Evolutionary conservation across 768 basidiomycete species (phyloP), one percentile per base, ranked within the genome.

Genomic region (Boletus eberwhitei): DNA sequence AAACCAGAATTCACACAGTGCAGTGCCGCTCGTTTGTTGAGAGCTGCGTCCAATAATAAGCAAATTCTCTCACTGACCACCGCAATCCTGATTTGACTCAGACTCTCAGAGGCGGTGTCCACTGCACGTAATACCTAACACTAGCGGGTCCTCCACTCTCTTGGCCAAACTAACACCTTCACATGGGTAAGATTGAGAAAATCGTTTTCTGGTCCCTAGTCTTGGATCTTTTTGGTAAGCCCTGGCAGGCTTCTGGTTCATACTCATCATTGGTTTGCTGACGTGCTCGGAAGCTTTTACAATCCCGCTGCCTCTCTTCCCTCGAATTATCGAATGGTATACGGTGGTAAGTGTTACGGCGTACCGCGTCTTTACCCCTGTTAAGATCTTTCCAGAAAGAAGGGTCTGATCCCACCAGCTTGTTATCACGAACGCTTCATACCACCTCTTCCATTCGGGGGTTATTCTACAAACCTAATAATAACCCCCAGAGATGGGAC

Each of bases 241-340:
- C 13, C 17, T 36, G 24, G 19, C 22, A 36, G 17, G 7, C 22
- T 39, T 47, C n/a, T 13, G 13, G n/a, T 31, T 36, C 29, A 32
- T 32, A 32, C 4, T 32, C 8, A 32, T 12, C 31, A 19, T 14
- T 4, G 16, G 16, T 37, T 45, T 4, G 47, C 52, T 72, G 59
- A 64, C 49, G 43, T 48, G 50, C 57, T 37, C 45, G 46, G 75
- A 79, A 79, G 91, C 93, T 13, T 96, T 95, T 72, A 97, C 93
- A 22, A 90, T 96, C 43, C 94, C 93, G 11, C 79, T 98, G n/a
- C 96, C 96, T 21, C 82, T 98, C 31, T 98, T 98, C 71, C 96
- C 96, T n/a, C 84, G 95, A n/a, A 77, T 98, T 47, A 94, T 97
- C 40, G 87, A 95, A 73, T 93, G 89, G 89, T 95, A 93, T 67